Evolutionary conservation across 352 stramenopile species (phyloP).

Genomic region (Globisporangium viniferum): DNA sequence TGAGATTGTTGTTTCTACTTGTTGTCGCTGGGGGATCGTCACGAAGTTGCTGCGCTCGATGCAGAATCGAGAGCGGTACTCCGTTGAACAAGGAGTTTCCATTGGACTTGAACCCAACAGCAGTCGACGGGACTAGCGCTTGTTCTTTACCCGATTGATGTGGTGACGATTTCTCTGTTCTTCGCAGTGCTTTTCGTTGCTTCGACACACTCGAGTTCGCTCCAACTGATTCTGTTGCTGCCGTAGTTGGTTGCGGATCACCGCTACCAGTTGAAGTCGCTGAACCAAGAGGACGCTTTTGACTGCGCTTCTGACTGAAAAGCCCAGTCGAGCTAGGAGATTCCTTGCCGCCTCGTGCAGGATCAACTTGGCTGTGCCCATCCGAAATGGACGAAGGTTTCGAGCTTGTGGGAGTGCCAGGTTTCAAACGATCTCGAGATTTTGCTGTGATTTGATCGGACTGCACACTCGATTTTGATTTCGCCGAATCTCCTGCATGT

Average conservation of each 20-base stretch:
- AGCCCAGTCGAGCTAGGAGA: not conserved
- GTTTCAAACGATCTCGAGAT: not conserved
- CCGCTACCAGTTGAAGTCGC: not conserved
- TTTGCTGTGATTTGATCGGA: not conserved
- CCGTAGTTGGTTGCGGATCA: not conserved
- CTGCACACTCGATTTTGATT: not conserved
- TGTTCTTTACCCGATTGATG: not conserved
- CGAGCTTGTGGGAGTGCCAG: not conserved
- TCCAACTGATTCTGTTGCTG: not conserved
- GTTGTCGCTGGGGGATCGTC: not conserved
- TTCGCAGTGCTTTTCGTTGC: not conserved
- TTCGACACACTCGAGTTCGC: not conserved
- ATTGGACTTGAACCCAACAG: not conserved
- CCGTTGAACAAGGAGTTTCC: slow-evolving; percentile 3
- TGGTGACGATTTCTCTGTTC: not conserved
- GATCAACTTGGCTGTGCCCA: not conserved
- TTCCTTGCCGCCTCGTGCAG: not conserved
- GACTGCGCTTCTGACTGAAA: not conserved
- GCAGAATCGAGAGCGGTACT: slow-evolving; percentile 13
- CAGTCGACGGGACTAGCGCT: not conserved
- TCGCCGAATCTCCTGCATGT: not conserved
- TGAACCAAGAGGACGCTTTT: slow-evolving; percentile 3
- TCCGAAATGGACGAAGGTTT: not conserved
- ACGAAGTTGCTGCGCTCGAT: not conserved
- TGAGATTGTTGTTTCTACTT: not conserved